Base-by-base conservation (phyloP, 2,329 filamentous ascomycete species). In the Pseudogymnoascus sp. region DNA sequence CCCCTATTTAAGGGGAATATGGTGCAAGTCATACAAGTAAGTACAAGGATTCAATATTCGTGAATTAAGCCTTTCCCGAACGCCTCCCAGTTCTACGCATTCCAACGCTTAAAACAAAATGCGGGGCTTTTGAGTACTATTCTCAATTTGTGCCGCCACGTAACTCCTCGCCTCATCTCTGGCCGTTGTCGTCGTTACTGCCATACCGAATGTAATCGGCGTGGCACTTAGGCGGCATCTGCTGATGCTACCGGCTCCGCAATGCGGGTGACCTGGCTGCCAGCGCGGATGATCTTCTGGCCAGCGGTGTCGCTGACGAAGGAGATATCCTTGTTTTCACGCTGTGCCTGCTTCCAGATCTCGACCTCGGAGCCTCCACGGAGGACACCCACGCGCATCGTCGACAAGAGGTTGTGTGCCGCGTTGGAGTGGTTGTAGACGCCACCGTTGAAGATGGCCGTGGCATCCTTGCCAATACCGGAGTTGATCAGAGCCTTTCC, bases 381-480 rank as follows among this genome's bases (percentile, higher is more conserved):
- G 65, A 95, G 87, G 57, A 95, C 90, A 74, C 89, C 90, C 12
- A 94, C 86, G 67, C 90, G 83, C 89, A 94, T 94, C 67, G 89
- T 94, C 6, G 88, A 91, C 65, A 95, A 81, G 64, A 94, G 76
- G 77, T 95, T 95, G 81, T 95, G 90, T 35, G 90, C 90, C 61
- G 89, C 90, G 76, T 95, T 95, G 73, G 87, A 91, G 80, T 95
- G 90, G 74, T 88, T 83, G 79, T 95, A 95, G 64, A 95, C 88
- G 76, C 90, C 90, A 66, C 90, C 90, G 75, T 95, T 95, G 83
- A 95, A 95, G 76, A 92, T 90, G 68, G 90, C 89, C 14, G 90
- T 94, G 61, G 90, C 89, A 65, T 95, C 90, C 79, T 94, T 94
- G 73, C 90, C 90, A 62, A 95, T 83, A 58, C 86, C 89, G 28